A percentile compares a stretch with the other conserved stretches of the same genome.
phyloP scores from a whole-genome alignment of 2,329 filamentous ascomycete genomes.

The Diaporthe longicolla region DNA sequence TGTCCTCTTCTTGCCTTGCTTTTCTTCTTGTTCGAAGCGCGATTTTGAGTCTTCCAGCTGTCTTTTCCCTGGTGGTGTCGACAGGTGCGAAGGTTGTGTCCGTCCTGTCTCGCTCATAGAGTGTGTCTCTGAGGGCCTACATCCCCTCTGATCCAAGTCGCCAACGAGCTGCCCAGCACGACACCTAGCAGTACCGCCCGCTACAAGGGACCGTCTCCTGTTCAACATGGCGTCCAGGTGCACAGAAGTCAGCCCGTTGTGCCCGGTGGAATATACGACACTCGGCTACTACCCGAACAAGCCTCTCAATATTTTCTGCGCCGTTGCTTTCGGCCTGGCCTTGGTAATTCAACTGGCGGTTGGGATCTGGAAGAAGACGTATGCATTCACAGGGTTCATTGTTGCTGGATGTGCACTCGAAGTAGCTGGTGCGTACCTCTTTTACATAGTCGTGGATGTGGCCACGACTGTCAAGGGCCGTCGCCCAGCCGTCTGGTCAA shows the following conservation, averaged over 20 bases:
- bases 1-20: too few species aligned
- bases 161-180: background rate
- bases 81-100: background rate
- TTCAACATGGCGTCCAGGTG: constrained; percentile 51
- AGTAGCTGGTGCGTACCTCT: constrained; percentile 58
- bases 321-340: constrained; percentile 62
- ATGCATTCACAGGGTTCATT: constrained; percentile 67
- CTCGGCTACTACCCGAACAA: constrained; percentile 70
- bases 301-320: constrained; percentile 69
- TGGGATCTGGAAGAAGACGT: constrained; percentile 67
- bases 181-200: background rate
- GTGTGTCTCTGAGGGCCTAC: background rate
- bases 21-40: background rate
- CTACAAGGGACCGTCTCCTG: background rate
- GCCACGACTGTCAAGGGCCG: background rate
- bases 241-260: constrained; percentile 57
- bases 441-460: background rate
- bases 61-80: background rate
- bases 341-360: constrained; percentile 57
- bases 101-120: background rate
- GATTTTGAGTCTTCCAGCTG: constrained; percentile 6
- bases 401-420: constrained; percentile 66
- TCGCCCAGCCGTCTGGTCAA: background rate
- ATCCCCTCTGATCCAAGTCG: background rate
- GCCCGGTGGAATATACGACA: constrained; percentile 67